These are phyloP conservation scores for Barnettozyma populi DNA, from an alignment of 805 yeast species.

Conservation along the genomic window DNA sequence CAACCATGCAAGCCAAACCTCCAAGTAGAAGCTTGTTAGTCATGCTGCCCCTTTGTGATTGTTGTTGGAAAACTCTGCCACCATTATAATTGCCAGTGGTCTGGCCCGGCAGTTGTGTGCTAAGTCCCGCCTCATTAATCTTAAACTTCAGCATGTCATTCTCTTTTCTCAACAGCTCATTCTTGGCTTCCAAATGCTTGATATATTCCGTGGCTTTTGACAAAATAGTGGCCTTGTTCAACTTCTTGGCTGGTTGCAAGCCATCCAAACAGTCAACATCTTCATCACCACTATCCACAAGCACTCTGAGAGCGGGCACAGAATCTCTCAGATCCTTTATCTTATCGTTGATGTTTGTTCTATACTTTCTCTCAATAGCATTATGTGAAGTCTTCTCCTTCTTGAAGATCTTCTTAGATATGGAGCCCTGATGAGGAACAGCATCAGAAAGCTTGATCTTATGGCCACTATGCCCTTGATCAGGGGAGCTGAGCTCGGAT, in stretches of 20 bases:
- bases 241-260: slow-evolving; percentile 65
- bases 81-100: not conserved
- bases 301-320: slow-evolving; percentile 54
- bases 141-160: slow-evolving; percentile 35
- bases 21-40: slow-evolving; percentile 52
- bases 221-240: slow-evolving; percentile 72
- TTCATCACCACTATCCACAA: slow-evolving; percentile 40
- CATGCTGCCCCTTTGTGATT: slow-evolving; percentile 11
- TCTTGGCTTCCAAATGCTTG: slow-evolving; percentile 62
- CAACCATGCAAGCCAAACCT: slow-evolving; percentile 60
- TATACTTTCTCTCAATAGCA: slow-evolving; percentile 65
- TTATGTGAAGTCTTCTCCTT: slow-evolving; percentile 63
- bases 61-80: slow-evolving; percentile 10
- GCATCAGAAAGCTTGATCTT: slow-evolving; percentile 21
- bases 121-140: slow-evolving; percentile 14
- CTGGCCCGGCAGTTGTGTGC: slow-evolving; percentile 6
- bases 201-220: slow-evolving; percentile 76
- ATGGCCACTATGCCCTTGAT: not conserved
- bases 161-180: slow-evolving; percentile 42
- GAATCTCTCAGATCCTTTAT: slow-evolving; percentile 58
- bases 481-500: slow-evolving; percentile 13
- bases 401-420: slow-evolving; percentile 20
- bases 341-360: slow-evolving; percentile 67
- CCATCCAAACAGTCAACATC: slow-evolving; percentile 64
- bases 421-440: slow-evolving; percentile 18